phyloP scores from a whole-genome alignment of 1,284 basidiomycete genomes.

The Sphagnurus paluster region DNA sequence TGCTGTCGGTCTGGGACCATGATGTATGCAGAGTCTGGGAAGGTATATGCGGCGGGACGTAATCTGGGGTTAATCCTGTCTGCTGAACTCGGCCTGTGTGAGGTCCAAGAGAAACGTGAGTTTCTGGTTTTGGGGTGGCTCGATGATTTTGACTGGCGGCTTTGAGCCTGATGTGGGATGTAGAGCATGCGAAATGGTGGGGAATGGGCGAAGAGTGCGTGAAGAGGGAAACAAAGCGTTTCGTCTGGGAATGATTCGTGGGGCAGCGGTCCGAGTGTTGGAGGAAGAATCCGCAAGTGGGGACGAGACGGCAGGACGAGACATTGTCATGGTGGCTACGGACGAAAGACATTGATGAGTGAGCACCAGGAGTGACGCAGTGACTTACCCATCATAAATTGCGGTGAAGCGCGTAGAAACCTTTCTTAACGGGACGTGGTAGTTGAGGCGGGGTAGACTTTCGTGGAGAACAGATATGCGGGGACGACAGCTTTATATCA shows the following conservation, averaged over 20 bases:
- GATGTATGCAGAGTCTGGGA: slow-evolving; percentile 2
- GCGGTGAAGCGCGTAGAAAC: too few species aligned
- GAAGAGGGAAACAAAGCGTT: slow-evolving; percentile 62
- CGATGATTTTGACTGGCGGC: slow-evolving; percentile 64
- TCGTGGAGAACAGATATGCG: not conserved
- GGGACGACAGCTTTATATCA: slow-evolving; percentile 13
- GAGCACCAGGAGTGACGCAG: not conserved
- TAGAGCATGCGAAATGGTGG: slow-evolving; percentile 51
- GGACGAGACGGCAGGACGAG: slow-evolving; percentile 54
- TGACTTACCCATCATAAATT: slow-evolving; percentile 33
- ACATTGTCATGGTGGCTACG: slow-evolving; percentile 33
- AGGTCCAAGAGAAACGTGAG: slow-evolving; percentile 72
- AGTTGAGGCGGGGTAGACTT: not conserved
- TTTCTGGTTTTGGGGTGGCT: slow-evolving; percentile 70
- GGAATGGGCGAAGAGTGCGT: slow-evolving; percentile 73
- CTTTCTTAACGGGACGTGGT: too few species aligned
- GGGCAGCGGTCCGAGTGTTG: slow-evolving; percentile 23
- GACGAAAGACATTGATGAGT: slow-evolving; percentile 1
- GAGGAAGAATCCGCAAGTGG: slow-evolving; percentile 51
- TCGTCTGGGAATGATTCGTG: slow-evolving; percentile 39
- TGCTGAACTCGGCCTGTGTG: slow-evolving; percentile 76
- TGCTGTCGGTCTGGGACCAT: slow-evolving; percentile 4
- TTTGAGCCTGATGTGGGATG: slow-evolving; percentile 32
- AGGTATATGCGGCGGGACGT: slow-evolving; percentile 8
- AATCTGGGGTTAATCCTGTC: slow-evolving; percentile 65